Evolutionary conservation across 2,329 filamentous ascomycete species (phyloP).

Genomic region (Hypomyces perniciosus): DNA sequence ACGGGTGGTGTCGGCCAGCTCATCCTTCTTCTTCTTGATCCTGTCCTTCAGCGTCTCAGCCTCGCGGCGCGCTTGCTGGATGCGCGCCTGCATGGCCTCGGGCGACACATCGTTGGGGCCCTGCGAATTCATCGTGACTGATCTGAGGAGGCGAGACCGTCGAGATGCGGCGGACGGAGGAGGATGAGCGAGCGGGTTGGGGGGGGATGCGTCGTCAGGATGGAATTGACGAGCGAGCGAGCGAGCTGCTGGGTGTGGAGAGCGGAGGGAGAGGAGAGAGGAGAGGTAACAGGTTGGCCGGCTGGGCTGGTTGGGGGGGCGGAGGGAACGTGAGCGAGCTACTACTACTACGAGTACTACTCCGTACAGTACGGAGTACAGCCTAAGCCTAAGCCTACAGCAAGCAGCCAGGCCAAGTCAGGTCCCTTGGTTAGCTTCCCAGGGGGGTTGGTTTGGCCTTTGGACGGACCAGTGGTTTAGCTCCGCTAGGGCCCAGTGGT

Average conservation of each 20-base stretch:
- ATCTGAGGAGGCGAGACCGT: constrained; percentile 13
- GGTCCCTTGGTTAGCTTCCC: not conserved
- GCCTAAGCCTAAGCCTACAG: not conserved
- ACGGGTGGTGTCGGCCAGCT: constrained; percentile 96
- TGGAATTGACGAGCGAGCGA: constrained; percentile 20
- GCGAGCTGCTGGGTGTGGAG: constrained; percentile 23
- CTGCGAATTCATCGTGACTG: constrained; percentile 48
- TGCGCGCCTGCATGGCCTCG: constrained; percentile 85
- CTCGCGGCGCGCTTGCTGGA: constrained; percentile 89
- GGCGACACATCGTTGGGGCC: constrained; percentile 59
- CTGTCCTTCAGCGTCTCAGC: constrained; percentile 95
- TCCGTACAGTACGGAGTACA: not conserved
- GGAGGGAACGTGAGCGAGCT: constrained; percentile 24
- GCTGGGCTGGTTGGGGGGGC: constrained; percentile 15
- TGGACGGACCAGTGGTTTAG: constrained; percentile 11
- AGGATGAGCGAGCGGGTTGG: constrained; percentile 7
- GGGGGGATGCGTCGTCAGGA: constrained; percentile 20
- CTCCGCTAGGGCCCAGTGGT: constrained; percentile 8
- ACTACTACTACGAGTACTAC: constrained; percentile 18
- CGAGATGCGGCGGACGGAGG: constrained; percentile 12
- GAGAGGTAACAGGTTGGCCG: constrained; percentile 12
- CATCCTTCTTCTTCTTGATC: constrained; percentile 99
- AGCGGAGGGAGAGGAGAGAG: constrained; percentile 25
- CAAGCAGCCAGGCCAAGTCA: too few relatives aligned
- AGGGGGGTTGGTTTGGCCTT: constrained; percentile 19